Evolutionary conservation across 129 eudicot species (phyloP).

Genomic region (Flaveria bidentis): DNA sequence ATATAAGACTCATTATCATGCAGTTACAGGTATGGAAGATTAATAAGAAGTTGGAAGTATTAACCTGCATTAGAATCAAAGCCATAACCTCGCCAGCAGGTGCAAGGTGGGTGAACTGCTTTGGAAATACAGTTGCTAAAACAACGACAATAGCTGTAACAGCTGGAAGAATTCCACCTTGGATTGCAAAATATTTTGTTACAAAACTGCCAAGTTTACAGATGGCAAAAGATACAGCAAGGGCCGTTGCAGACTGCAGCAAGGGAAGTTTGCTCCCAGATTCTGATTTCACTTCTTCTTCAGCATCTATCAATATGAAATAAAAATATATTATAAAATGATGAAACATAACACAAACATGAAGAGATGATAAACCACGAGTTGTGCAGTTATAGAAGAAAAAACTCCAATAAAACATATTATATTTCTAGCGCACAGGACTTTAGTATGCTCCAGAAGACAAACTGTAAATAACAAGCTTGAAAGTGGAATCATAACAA

Average conservation of each 20-base stretch:
- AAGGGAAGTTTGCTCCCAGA: conserved; percentile 64
- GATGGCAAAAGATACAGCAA: conserved; percentile 75
- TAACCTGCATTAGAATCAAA: conserved; percentile 87
- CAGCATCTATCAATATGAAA: conserved; percentile 41
- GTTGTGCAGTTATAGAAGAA: background rate
- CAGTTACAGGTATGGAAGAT: background rate
- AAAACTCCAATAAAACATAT: background rate
- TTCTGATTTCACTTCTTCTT: conserved; percentile 40
- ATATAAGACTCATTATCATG: no score
- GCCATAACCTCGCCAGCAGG: conserved; percentile 92
- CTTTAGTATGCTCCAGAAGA: conserved; percentile 2
- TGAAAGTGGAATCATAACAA: conserved; percentile 28
- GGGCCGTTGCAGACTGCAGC: conserved; percentile 65
- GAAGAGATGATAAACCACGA: background rate
- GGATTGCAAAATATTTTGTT: conserved; percentile 64
- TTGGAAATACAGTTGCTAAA: conserved; percentile 76
- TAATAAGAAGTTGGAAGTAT: conserved; percentile 13
- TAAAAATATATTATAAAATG: background rate
- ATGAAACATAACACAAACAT: conserved; percentile 7
- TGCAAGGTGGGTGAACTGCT: conserved; percentile 72
- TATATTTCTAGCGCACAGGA: background rate
- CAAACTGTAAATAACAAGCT: background rate
- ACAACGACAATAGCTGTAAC: conserved; percentile 72
- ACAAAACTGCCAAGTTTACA: conserved; percentile 56
- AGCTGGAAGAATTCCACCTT: conserved; percentile 88